phyloP scores from a whole-genome alignment of 768 basidiomycete species.

The Serendipita vermifera region DNA sequence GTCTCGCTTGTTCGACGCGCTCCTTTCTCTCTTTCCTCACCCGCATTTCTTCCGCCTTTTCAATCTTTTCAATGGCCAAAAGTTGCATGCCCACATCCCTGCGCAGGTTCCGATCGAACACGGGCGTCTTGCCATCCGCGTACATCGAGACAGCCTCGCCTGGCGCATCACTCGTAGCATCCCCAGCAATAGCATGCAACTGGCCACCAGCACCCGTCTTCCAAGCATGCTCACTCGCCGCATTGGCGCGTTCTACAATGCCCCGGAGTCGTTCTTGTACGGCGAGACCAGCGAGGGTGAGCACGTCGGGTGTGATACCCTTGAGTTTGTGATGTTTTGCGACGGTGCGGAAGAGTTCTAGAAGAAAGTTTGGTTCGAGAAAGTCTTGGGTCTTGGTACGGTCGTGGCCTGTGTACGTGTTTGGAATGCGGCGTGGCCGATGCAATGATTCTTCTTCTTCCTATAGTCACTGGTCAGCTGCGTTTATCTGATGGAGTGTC shows the following conservation, averaged over 20 bases:
- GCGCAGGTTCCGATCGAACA: slow-evolving; percentile 73
- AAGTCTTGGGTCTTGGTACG: slow-evolving; percentile 65
- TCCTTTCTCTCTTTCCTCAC: slow-evolving; percentile 68
- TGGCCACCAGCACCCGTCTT: slow-evolving; percentile 53
- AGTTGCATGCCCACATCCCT: slow-evolving; percentile 71
- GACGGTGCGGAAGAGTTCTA: slow-evolving; percentile 53
- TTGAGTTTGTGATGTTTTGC: slow-evolving; percentile 55
- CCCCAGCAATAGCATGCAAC: slow-evolving; percentile 43
- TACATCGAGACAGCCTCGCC: neutral
- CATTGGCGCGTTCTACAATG: slow-evolving; percentile 52
- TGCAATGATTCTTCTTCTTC: neutral
- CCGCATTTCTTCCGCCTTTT: slow-evolving; percentile 72
- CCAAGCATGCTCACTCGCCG: slow-evolving; percentile 53
- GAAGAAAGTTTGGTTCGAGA: slow-evolving; percentile 55
- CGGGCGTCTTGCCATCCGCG: slow-evolving; percentile 33
- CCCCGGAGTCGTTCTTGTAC: slow-evolving; percentile 62
- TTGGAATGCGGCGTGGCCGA: neutral
- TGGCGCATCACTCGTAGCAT: neutral
- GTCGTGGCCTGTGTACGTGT: slow-evolving; percentile 28
- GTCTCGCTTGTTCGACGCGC: slow-evolving; percentile 51
- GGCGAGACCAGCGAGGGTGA: slow-evolving; percentile 68
- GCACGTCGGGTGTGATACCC: slow-evolving; percentile 53
- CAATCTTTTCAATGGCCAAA: slow-evolving; percentile 56
- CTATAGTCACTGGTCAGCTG: neutral
- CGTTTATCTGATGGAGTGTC: neutral